Evolutionary conservation across 2,329 filamentous ascomycete species (phyloP).

Genomic region (Cordyceps fumosorosea): DNA sequence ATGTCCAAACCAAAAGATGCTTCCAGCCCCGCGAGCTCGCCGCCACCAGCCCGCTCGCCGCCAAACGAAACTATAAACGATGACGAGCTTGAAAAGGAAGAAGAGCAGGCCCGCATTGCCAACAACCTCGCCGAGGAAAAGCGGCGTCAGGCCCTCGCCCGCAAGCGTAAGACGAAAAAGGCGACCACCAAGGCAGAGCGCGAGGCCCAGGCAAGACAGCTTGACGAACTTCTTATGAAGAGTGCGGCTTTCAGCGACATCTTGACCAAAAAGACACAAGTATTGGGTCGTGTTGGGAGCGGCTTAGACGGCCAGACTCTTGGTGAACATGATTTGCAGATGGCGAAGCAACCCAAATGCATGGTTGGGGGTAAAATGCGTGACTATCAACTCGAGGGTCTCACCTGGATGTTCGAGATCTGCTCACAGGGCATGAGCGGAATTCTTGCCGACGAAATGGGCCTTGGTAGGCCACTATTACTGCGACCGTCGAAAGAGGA

Average conservation of each 20-base stretch:
- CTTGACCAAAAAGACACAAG: constrained; percentile 56
- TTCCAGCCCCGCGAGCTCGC: constrained; percentile 14
- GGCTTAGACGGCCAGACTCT: constrained; percentile 53
- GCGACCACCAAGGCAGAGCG: constrained; percentile 47
- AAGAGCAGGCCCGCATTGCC: constrained; percentile 27
- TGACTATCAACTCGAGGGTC: constrained; percentile 85
- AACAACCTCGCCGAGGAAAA: constrained; percentile 46
- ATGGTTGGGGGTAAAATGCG: constrained; percentile 87
- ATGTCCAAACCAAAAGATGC: constrained; percentile 13
- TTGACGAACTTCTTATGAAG: constrained; percentile 53
- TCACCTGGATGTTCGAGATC: constrained; percentile 92
- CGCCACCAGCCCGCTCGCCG: constrained; percentile 10
- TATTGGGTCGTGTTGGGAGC: constrained; percentile 54
- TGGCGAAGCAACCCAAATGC: constrained; percentile 79
- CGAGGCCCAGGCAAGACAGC: constrained; percentile 50
- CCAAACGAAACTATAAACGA: constrained; percentile 11
- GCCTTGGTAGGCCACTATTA: constrained; percentile 46
- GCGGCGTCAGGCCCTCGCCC: constrained; percentile 27
- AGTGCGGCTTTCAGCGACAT: constrained; percentile 57
- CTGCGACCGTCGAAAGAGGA: neutral
- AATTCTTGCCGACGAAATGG: constrained; percentile 92
- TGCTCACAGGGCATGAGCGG: constrained; percentile 78
- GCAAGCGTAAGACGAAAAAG: constrained; percentile 42
- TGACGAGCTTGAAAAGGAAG: constrained; percentile 28
- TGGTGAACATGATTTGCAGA: constrained; percentile 61